Evolutionary conservation across 1,284 basidiomycete genomes (phyloP), one percentile per base, ranked within the genome.

Genomic region (Ustilago loliicola): DNA sequence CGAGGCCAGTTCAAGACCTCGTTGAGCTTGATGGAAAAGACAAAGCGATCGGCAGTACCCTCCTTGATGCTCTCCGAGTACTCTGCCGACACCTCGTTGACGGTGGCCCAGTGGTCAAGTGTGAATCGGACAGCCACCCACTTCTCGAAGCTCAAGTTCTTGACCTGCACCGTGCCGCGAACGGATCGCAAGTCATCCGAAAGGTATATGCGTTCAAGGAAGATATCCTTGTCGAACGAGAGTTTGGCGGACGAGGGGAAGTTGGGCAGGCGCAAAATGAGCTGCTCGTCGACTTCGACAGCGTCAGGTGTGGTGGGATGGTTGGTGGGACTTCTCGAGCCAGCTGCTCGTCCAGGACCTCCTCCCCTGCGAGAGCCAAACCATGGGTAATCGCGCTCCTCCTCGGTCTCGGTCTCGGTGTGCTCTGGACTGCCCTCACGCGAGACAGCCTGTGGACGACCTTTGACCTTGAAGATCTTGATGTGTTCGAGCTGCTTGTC

Each of bases 61-160:
- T 92, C 79, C 73, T 83, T 86, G 27, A 92, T 91, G 67, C 77
- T 82, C 77, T 92, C 91, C 58, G 90, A 87, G 86, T 94, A 93
- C 51, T 90, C 91, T 27, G 92, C 95, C 1, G 92, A 91, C 53
- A 98, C 93, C 87, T 98, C 96, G 85, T 92, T 94, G 66, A 94
- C 96, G 40, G 96, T 98, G 87, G 95, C 93, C 96, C 96, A 98
- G 82, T 89, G 90, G 86, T 98, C 96, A 79, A 96, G 90, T 1
- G 96, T 98, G 87, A 98, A 98, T 45, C 96, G 91, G 25, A 94
- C 91, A 10, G 91, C 93, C 65, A 98, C 90, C 89, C 91, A 92
- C 88, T 98, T 98, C 81, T 93, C 90, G 87, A 92, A 98, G 3
- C 94, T 91, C 53, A 97, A 84, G 86, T 98, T 98, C 80, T 91